Percentiles rank a stretch among this genome's conserved stretches.
Conservation (phyloP, 805 yeast genomes). For the Dipodascus albidus region DNA sequence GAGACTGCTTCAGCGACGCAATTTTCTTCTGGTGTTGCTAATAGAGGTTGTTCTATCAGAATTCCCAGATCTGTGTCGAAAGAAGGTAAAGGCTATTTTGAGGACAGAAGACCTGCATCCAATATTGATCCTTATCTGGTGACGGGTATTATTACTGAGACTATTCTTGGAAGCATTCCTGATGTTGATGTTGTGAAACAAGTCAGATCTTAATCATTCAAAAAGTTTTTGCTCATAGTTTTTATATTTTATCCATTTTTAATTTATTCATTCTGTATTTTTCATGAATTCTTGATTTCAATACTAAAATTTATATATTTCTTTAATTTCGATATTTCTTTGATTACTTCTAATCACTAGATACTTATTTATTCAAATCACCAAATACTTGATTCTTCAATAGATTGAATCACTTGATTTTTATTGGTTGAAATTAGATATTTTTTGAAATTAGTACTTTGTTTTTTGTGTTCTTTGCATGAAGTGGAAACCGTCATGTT, state of each 20-base stretch:
- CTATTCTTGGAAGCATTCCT: constrained; percentile 87
- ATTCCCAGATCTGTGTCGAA: constrained; percentile 98
- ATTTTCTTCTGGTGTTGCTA: constrained; percentile 96
- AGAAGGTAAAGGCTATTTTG: constrained; percentile 97
- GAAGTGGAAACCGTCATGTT: too few relatives aligned
- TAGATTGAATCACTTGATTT: too few relatives aligned
- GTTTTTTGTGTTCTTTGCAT: too few relatives aligned
- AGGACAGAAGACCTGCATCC: constrained; percentile 99
- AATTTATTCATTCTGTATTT: background rate
- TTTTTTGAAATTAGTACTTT: too few relatives aligned
- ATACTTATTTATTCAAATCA: too few relatives aligned
- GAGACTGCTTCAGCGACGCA: constrained; percentile 92
- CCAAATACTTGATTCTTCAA: too few relatives aligned
- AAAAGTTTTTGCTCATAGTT: background rate
- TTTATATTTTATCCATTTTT: background rate
- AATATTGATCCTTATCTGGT: constrained; percentile 98
- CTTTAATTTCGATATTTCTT: too few relatives aligned
- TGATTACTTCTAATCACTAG: too few relatives aligned
- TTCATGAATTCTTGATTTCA: background rate
- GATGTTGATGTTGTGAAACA: constrained; percentile 93
- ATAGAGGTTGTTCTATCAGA: constrained; percentile 98
- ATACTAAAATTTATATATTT: too few relatives aligned
- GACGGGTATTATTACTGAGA: constrained; percentile 96
- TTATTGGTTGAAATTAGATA: too few relatives aligned
- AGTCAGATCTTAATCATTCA: constrained; percentile 27